These are phyloP conservation scores for Apophysomyces trapeziformis DNA, from an alignment of 371 early-diverging fungal genomes.

Conservation along the genomic window DNA sequence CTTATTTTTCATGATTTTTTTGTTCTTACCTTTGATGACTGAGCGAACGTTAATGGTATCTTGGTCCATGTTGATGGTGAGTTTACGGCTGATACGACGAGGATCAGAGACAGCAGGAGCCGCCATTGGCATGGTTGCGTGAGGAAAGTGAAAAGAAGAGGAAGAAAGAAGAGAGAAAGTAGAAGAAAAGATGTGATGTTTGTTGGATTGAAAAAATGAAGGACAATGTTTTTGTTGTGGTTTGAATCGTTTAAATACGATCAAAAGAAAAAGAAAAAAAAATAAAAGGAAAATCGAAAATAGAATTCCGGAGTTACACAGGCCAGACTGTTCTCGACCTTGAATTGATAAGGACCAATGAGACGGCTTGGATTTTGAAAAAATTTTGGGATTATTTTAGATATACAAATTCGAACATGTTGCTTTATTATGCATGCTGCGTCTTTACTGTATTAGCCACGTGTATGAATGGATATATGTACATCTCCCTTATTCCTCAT, in stretches of 20 bases:
- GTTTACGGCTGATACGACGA: conserved; percentile 38
- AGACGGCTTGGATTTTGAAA: neutral
- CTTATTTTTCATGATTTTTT: neutral
- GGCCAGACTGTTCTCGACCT: conserved; percentile 6
- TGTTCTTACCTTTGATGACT: conserved; percentile 41
- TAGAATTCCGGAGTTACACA: conserved; percentile 10
- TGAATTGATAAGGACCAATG: neutral
- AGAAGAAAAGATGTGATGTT: neutral
- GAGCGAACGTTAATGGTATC: conserved; percentile 42
- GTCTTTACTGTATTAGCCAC: neutral
- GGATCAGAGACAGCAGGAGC: conserved; percentile 13
- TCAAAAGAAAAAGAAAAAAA: neutral
- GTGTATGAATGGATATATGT: neutral
- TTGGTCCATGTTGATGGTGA: conserved; percentile 40
- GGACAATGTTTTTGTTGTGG: conserved; percentile 2
- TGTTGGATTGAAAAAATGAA: neutral
- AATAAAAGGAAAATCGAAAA: neutral
- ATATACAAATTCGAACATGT: too few relatives aligned
- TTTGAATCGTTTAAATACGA: neutral
- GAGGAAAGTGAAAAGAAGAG: neutral
- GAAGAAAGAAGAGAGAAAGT: neutral
- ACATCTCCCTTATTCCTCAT: neutral
- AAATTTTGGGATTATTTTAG: neutral
- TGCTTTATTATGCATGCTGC: neutral
- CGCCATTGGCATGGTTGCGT: conserved; percentile 1